A percentile compares a stretch with the other conserved stretches of the same genome.
These are phyloP conservation scores for Pleurotus eryngii DNA, from an alignment of 768 basidiomycete species.

Conservation along the genomic window DNA sequence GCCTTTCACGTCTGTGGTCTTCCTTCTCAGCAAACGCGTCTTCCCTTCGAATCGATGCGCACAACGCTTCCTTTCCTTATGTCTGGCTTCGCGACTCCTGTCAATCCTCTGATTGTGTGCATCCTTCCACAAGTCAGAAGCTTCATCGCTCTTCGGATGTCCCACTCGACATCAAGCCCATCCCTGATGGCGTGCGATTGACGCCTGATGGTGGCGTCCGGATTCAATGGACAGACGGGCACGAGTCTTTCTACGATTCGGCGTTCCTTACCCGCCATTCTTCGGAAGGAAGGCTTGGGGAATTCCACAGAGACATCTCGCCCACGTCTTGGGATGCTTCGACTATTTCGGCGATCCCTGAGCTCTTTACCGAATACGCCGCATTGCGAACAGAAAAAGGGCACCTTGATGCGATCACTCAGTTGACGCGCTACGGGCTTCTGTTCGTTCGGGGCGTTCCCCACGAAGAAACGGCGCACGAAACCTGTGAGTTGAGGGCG, in stretches of 20 bases:
- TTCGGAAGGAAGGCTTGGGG: constrained; percentile 26
- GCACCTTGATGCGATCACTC: constrained; percentile 59
- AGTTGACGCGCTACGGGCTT: constrained; percentile 70
- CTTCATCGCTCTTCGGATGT: constrained; percentile 69
- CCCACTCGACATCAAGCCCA: constrained; percentile 44
- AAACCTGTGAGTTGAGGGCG: constrained; percentile 61
- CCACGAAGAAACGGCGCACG: constrained; percentile 51
- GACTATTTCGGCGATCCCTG: constrained; percentile 28
- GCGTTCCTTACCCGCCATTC: constrained; percentile 51
- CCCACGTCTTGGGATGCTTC: constrained; percentile 43
- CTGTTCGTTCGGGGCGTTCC: constrained; percentile 73
- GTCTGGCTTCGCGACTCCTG: constrained; percentile 88
- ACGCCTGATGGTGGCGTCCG: constrained; percentile 26
- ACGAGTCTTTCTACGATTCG: constrained; percentile 50
- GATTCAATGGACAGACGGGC: constrained; percentile 55
- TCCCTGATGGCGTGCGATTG: constrained; percentile 36
- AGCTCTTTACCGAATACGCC: constrained; percentile 57
- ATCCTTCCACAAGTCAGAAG: constrained; percentile 78
- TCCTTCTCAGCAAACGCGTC: constrained; percentile 19
- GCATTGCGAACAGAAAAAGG: constrained; percentile 41
- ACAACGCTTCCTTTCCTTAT: constrained; percentile 53
- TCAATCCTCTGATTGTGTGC: constrained; percentile 66
- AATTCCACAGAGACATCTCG: constrained; percentile 43
- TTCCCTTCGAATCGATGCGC: constrained; percentile 32
- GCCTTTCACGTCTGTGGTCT: constrained; percentile 17